phyloP scores from a whole-genome alignment of 495 filamentous ascomycete genomes.

The Penicillium fimorum region DNA sequence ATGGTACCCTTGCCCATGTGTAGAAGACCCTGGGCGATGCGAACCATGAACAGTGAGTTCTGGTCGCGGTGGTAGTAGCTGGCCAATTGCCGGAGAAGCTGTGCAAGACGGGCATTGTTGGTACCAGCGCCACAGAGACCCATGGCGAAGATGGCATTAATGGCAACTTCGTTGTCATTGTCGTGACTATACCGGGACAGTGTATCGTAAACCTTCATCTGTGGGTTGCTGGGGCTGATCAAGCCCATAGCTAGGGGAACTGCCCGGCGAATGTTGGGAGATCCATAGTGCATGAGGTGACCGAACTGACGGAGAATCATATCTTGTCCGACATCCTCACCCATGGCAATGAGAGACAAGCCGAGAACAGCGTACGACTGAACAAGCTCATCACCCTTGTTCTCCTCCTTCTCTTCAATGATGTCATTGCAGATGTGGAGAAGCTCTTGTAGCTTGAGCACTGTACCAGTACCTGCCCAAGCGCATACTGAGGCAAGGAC shows the following conservation, averaged over 20 bases:
- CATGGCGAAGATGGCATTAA: conserved; percentile 99
- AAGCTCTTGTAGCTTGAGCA: conserved; percentile 93
- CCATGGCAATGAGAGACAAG: conserved; percentile 93
- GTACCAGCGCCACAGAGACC: conserved; percentile 94
- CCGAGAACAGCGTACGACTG: conserved; percentile 96
- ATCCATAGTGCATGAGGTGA: conserved; percentile 99
- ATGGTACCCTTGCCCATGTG: conserved; percentile 99
- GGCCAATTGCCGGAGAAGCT: conserved; percentile 89
- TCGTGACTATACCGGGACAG: conserved; percentile 98
- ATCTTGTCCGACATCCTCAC: conserved; percentile 96
- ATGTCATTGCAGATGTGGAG: conserved; percentile 97
- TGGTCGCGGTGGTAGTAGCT: conserved; percentile 98
- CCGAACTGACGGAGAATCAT: conserved; percentile 98
- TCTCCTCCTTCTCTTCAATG: conserved; percentile 87
- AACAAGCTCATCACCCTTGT: conserved; percentile 89
- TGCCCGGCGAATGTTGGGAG: conserved; percentile 91
- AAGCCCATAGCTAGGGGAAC: conserved; percentile 98
- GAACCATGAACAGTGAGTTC: conserved; percentile 96
- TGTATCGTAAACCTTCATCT: conserved; percentile 99
- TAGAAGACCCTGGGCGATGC: conserved; percentile 93
- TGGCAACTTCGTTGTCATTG: conserved; percentile 96
- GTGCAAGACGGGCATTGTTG: conserved; percentile 95
- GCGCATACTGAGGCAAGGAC: conserved; percentile 94
- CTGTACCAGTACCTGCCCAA: conserved; percentile 95
- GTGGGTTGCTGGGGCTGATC: conserved; percentile 93